Conservation (phyloP, 2,329 filamentous ascomycete genomes). For the Epicoccum sorghinum region DNA sequence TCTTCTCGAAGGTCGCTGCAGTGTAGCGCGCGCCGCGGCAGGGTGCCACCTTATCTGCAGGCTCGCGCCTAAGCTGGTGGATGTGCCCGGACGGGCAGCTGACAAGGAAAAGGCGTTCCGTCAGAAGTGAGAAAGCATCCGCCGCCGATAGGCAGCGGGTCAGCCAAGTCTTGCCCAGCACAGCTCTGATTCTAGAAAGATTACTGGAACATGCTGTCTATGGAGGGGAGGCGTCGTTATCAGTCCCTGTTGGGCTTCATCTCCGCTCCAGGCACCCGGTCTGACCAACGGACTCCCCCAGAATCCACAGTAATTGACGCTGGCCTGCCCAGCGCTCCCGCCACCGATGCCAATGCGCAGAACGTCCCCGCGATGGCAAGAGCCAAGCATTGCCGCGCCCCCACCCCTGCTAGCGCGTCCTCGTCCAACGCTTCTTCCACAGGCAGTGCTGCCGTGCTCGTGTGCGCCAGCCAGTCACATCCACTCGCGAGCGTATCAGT, state of each 20-base stretch:
- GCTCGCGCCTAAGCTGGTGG: slow-evolving; percentile 10
- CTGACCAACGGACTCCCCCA: slow-evolving; percentile 19
- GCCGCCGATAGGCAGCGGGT: slow-evolving; percentile 17
- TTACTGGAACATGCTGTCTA: slow-evolving; percentile 22
- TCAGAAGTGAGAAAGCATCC: slow-evolving; percentile 4
- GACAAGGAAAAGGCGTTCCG: slow-evolving; percentile 26
- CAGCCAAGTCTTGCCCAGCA: slow-evolving; percentile 20
- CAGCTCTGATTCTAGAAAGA: slow-evolving; percentile 28
- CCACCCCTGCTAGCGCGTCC: slow-evolving; percentile 17
- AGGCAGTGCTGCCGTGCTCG: slow-evolving; percentile 17
- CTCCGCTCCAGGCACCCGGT: slow-evolving; percentile 18
- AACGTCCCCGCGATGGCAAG: slow-evolving; percentile 29
- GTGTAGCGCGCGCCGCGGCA: slow-evolving; percentile 11
- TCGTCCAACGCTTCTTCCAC: slow-evolving; percentile 27
- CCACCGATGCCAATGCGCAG: slow-evolving; percentile 26
- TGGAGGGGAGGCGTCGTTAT: slow-evolving; percentile 19
- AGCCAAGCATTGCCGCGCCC: slow-evolving; percentile 12
- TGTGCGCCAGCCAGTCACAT: slow-evolving; percentile 25
- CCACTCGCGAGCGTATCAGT: slow-evolving; percentile 24
- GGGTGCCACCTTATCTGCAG: slow-evolving; percentile 19
- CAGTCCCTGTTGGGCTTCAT: slow-evolving; percentile 25
- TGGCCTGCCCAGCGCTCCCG: slow-evolving; percentile 22
- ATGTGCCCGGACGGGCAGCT: slow-evolving; percentile 30
- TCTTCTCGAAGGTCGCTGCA: slow-evolving; percentile 16
- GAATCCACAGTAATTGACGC: slow-evolving; percentile 3